Evolutionary conservation across 1,139 yeast genomes (phyloP).

Genomic region (Saccharomyces hybrid): DNA sequence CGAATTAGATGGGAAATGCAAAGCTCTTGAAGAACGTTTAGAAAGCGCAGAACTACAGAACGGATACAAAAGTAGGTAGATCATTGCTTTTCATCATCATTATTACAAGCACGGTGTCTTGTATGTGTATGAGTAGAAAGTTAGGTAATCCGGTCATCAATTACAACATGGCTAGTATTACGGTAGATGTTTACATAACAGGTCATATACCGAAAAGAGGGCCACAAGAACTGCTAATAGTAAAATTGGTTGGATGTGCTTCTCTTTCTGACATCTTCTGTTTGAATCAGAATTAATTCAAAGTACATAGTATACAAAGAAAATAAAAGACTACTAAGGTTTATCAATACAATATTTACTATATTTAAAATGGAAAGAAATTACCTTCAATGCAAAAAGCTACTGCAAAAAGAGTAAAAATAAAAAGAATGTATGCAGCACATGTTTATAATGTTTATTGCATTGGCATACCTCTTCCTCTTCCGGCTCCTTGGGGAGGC

Average conservation of each 20-base stretch:
- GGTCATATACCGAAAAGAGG: neutral
- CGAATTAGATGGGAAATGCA: slow-evolving; percentile 52
- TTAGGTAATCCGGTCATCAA: neutral
- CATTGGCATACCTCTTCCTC: slow-evolving; percentile 61
- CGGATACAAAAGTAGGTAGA: neutral
- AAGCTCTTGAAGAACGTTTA: slow-evolving; percentile 1
- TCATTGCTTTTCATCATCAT: neutral
- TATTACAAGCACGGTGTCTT: neutral
- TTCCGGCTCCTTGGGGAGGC: slow-evolving; percentile 41
- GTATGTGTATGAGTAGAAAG: neutral
- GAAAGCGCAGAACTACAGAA: neutral
- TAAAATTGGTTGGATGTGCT: neutral
- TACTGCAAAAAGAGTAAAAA: slow-evolving; percentile 43
- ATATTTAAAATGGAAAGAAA: slow-evolving; percentile 59
- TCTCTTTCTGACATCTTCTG: neutral
- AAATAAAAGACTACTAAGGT: neutral
- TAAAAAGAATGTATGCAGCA: slow-evolving; percentile 38
- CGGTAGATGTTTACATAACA: neutral
- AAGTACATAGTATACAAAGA: neutral
- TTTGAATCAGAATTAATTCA: neutral
- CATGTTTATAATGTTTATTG: slow-evolving; percentile 11
- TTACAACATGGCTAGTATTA: neutral
- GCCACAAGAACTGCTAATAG: neutral
- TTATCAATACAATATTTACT: neutral
- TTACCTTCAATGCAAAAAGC: slow-evolving; percentile 60